Evolutionary conservation across 306 rosid species (phyloP), one percentile per base, ranked within the genome.

Genomic region (Herpetospermum pedunculosum): DNA sequence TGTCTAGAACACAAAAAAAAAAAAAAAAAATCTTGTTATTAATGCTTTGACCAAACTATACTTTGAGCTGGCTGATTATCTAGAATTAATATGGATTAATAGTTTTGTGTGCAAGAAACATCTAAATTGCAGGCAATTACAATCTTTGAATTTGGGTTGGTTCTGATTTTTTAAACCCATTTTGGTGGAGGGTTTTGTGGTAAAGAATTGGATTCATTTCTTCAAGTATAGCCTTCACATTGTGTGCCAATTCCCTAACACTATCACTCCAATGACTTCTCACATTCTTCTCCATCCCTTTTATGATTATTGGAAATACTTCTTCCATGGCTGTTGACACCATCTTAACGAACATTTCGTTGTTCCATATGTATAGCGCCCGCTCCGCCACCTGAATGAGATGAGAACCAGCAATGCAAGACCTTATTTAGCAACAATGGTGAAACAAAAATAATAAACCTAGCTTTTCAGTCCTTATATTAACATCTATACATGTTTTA

Each of bases 341-440:
- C 96, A 90, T 87, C 77, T 80, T 89, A 68, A 89, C 90, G 46
- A 93, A 93, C 16, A 87, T 90, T 80, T 90, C 96, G 50, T 87
- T 93, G 90, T 89, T 93, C 98, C 97, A 90, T 8, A 90, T 78
- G 70, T 85, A 87, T 0, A 93, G 86, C 0, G 98, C 97, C 4
- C 98, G 81, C 81, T 93, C 97, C 0, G 96, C 98, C 43, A 93
- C 96, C 96, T 90, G 60, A 52, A 29, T 5, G 1, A 63, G 7
- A 30, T 15, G 23, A 0, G 13, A 57, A n/a, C n/a, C n/a, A n/a
- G n/a, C n/a, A n/a, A n/a, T n/a, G n/a, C n/a, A n/a, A n/a, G n/a
- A n/a, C n/a, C n/a, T n/a, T n/a, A n/a, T n/a, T n/a, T n/a, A n/a
- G 29, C 25, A 19, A 52, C 43, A 41, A 41, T 41, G 13, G 46